Percentiles rank a stretch among this genome's conserved stretches.
phyloP scores from a whole-genome alignment of 2,329 filamentous ascomycete species.

The Plenodomus biglobosus region DNA sequence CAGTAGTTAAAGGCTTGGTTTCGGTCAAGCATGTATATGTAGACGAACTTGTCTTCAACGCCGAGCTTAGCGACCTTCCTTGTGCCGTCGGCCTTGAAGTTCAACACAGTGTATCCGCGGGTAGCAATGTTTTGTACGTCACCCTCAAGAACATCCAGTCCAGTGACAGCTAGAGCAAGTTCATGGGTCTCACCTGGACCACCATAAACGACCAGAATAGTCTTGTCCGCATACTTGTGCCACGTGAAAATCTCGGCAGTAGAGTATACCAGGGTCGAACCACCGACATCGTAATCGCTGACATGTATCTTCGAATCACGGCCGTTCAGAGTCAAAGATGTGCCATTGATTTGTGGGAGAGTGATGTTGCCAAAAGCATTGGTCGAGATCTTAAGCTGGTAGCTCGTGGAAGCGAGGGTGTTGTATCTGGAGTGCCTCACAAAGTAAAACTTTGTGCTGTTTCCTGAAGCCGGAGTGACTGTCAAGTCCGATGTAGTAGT shows the following conservation, averaged over 20 bases:
- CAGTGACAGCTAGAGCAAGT: conserved; percentile 52
- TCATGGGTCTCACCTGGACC: conserved; percentile 65
- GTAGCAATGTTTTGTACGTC: conserved; percentile 41
- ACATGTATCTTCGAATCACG: conserved; percentile 69
- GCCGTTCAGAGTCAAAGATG: conserved; percentile 58
- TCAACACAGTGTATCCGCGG: conserved; percentile 52
- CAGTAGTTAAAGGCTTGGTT: conserved; percentile 70
- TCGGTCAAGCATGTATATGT: conserved; percentile 63
- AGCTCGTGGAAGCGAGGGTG: conserved; percentile 58
- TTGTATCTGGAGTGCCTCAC: conserved; percentile 66
- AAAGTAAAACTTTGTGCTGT: conserved; percentile 65
- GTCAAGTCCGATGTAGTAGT: conserved; percentile 53
- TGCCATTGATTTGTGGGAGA: conserved; percentile 61
- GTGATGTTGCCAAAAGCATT: conserved; percentile 57
- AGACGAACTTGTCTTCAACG: conserved; percentile 47
- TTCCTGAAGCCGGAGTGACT: conserved; percentile 62
- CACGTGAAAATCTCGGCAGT: conserved; percentile 70
- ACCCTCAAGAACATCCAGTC: conserved; percentile 47
- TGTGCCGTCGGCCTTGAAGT: conserved; percentile 59
- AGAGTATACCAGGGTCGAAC: conserved; percentile 64
- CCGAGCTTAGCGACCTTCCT: conserved; percentile 55
- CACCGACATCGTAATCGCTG: conserved; percentile 65
- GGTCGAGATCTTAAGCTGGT: conserved; percentile 65
- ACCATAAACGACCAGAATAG: conserved; percentile 65
- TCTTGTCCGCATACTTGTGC: conserved; percentile 63